Conservation (phyloP, 352 stramenopile species). For the Phytophthora syringae region DNA sequence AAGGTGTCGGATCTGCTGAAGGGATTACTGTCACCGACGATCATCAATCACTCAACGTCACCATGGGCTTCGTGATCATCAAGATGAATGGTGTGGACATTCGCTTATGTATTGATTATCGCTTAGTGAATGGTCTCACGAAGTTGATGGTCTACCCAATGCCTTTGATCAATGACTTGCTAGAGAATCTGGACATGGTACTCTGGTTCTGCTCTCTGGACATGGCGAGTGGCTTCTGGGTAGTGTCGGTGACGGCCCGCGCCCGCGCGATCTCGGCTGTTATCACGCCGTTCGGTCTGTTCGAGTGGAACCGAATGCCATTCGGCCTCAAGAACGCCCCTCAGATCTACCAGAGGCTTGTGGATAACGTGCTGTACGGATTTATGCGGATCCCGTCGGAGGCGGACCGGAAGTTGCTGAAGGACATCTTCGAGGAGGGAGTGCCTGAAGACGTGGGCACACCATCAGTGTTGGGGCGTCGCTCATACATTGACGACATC, state of each 20-base stretch:
- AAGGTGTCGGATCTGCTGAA: neutral
- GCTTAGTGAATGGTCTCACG: neutral
- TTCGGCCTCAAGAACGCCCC: neutral
- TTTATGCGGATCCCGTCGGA: neutral
- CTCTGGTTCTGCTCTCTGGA: neutral
- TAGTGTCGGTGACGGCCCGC: neutral
- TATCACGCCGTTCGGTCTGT: neutral
- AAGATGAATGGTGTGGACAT: neutral
- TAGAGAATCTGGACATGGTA: neutral
- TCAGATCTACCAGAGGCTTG: neutral
- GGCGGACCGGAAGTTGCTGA: no score
- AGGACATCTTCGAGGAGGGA: neutral
- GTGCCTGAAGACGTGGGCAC: neutral
- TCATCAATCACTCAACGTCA: neutral
- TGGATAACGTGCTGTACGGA: neutral
- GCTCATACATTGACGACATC: neutral
- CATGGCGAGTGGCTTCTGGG: neutral
- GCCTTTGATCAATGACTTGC: no score
- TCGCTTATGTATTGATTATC: neutral
- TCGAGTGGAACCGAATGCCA: neutral
- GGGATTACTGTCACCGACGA: neutral
- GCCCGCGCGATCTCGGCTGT: neutral
- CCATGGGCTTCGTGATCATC: neutral
- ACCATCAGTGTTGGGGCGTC: neutral
- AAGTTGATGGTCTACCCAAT: neutral